Base-by-base conservation (phyloP, 257 asterid species). In the Buddleja alternifolia region DNA sequence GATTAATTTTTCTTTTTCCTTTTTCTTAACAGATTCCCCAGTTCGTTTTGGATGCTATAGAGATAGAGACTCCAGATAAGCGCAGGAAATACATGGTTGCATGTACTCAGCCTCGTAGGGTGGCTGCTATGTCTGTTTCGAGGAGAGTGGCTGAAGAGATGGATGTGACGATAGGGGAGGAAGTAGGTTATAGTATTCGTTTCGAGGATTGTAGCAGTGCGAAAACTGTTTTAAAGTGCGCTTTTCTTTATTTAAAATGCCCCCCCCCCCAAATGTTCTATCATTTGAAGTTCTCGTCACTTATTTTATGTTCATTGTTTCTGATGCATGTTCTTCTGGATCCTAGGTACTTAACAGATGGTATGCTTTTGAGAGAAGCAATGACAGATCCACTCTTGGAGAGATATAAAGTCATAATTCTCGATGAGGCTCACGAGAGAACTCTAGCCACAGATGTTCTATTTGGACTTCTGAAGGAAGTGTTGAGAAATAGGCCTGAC, bases 301-400 rank as follows among this genome's bases (percentile, higher is more conserved):
- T 55, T 64, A 41, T 19, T 7, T 41, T 46, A 4, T 66, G 39
- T 5, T 9, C 10, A 8, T 36, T 14, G 9, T 42, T 51, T 52
- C 48, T 62, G 45, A 40, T 40, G 65, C 23, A 8, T 21, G 14
- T 56, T 42, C 8, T 56, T 63, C 47, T 48, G 24, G 32, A 16
- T 50, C 6, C n/a, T 80, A 93, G 99, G 80, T 91, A 94, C 75
- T 73, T 94, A 29, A 94, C 99, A 5, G 98, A 94, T 78, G 99
- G 99, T 89, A 94, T 94, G 97, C 99, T 94, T 65, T 55, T 91
- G 78, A 92, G 98, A 80, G 99, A 94, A 83, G 99, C 99, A 66
- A 91, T 94, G 99, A 83, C 96, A 0, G 99, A 94, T 76, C 99
- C 99, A 3, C 84, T 91, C 7, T 67, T 94, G 73, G 97, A 94